Conservation (phyloP, 176 grass and related monocot genomes). For the Tillandsia leiboldiana region DNA sequence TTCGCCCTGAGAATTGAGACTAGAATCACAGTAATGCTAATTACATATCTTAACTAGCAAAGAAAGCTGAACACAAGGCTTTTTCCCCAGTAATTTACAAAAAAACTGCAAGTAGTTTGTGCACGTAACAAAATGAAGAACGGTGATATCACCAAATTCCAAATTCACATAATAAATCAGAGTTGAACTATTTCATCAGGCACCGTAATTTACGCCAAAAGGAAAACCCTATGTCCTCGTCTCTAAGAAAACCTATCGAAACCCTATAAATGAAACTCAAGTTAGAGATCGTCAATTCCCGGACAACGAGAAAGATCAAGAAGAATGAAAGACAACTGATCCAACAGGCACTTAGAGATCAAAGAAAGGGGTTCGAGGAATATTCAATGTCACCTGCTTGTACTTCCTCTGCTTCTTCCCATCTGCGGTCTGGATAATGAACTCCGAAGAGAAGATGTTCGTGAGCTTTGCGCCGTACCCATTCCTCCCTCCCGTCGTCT, state of each 20-base stretch:
- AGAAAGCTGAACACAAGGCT: not conserved
- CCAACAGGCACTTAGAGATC: not conserved
- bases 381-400: conserved; percentile 49
- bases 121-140: not conserved
- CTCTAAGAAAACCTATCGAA: not conserved
- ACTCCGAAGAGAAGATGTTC: conserved; percentile 96
- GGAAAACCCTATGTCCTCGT: not conserved
- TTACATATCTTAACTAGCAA: too few species aligned
- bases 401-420: conserved; percentile 63
- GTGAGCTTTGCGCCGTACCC: conserved; percentile 93
- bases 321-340: not conserved
- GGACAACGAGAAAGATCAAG: not conserved
- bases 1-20: too few species aligned
- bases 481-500: conserved; percentile 93
- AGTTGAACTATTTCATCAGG: not conserved
- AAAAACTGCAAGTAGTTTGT: not conserved
- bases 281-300: not conserved
- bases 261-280: not conserved
- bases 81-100: not conserved
- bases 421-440: conserved; percentile 76
- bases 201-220: not conserved
- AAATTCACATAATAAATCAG: not conserved
- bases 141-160: not conserved
- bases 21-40: too few species aligned
- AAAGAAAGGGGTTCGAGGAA: not conserved